These are phyloP conservation scores for Salix arbutifolia DNA, from an alignment of 345 rosid genomes.

Conservation along the genomic window DNA sequence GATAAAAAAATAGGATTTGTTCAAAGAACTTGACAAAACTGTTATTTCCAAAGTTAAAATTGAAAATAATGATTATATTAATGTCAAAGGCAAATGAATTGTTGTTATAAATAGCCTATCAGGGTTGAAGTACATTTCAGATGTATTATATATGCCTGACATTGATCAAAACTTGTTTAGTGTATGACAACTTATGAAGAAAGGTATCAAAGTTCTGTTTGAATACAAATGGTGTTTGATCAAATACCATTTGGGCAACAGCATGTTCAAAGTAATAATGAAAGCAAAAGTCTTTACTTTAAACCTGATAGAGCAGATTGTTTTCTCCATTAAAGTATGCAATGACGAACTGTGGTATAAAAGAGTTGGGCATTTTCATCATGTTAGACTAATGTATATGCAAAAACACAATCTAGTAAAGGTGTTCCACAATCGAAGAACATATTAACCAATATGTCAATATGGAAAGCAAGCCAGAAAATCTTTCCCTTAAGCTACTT, in stretches of 20 bases:
- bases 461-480: neutral
- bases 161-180: neutral
- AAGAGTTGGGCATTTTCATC: neutral
- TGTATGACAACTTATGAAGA: neutral
- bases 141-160: neutral
- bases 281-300: neutral
- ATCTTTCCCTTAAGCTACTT: neutral
- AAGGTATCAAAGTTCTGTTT: neutral
- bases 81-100: no score
- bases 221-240: neutral
- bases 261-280: neutral
- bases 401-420: neutral
- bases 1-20: no score
- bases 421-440: no score
- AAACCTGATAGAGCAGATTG: neutral
- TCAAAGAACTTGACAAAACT: no score
- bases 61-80: no score
- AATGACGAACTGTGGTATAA: neutral
- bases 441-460: no score
- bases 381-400: neutral
- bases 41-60: no score
- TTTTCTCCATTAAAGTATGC: neutral
- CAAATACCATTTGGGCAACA: neutral
- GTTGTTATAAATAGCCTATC: no score
- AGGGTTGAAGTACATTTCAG: no score